Evolutionary conservation across 345 rosid species (phyloP).

Genomic region (Citrus maxima): DNA sequence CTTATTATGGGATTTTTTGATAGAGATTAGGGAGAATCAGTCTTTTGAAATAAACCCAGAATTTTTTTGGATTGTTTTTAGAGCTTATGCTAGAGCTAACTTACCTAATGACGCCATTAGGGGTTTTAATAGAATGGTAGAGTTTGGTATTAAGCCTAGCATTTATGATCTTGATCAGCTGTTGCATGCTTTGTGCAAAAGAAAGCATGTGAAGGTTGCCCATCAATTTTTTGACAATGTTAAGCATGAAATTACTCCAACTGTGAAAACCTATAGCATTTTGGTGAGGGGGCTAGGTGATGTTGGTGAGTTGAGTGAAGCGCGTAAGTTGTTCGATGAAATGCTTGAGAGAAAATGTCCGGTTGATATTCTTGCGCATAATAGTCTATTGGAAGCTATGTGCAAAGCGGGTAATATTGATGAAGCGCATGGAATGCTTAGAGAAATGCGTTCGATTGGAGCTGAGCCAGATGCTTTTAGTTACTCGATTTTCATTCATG

Average conservation of each 20-base stretch:
- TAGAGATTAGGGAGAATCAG: slow-evolving; percentile 54
- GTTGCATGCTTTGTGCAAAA: slow-evolving; percentile 58
- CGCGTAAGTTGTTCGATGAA: slow-evolving; percentile 77
- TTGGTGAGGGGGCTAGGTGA: slow-evolving; percentile 61
- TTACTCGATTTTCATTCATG: slow-evolving; percentile 60
- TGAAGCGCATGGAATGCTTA: slow-evolving; percentile 59
- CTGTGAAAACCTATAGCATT: slow-evolving; percentile 61
- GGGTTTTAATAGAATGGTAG: slow-evolving; percentile 71
- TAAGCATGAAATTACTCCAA: slow-evolving; percentile 37
- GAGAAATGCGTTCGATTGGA: slow-evolving; percentile 53
- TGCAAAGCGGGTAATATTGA: slow-evolving; percentile 63
- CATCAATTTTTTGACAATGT: slow-evolving; percentile 46
- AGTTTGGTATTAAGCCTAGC: slow-evolving; percentile 69
- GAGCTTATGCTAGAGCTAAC: slow-evolving; percentile 69
- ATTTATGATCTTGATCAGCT: slow-evolving; percentile 64
- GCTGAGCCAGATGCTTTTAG: slow-evolving; percentile 60
- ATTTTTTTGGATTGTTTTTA: slow-evolving; percentile 70
- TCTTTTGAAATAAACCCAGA: slow-evolving; percentile 40
- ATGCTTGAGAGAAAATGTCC: slow-evolving; percentile 38
- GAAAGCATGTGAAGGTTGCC: slow-evolving; percentile 60
- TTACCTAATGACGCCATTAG: slow-evolving; percentile 69
- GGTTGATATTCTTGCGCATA: slow-evolving; percentile 62
- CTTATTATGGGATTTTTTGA: slow-evolving; percentile 73
- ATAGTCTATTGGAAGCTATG: slow-evolving; percentile 64
- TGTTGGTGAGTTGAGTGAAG: slow-evolving; percentile 36